These are phyloP conservation scores for Ophiostoma quercus DNA, from an alignment of 2,329 filamentous ascomycete species.

Conservation along the genomic window DNA sequence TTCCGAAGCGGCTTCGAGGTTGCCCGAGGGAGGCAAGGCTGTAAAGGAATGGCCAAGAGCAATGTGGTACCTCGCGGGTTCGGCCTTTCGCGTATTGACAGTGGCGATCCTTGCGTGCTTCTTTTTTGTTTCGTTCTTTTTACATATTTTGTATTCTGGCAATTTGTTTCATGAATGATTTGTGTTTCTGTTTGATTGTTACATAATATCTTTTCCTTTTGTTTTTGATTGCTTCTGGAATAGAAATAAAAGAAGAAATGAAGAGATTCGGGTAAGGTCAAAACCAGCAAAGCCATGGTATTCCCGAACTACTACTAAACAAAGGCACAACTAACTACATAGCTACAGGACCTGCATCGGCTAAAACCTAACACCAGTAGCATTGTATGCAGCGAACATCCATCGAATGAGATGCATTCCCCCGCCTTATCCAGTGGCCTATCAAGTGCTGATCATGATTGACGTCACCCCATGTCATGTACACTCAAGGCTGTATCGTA, in stretches of 20 bases:
- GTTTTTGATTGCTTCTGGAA: background rate
- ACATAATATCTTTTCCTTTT: background rate
- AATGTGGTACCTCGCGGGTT: background rate
- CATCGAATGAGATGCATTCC: background rate
- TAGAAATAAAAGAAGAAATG: too few species aligned
- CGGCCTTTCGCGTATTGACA: constrained; percentile 8
- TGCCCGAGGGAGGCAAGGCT: background rate
- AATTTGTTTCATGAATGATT: background rate
- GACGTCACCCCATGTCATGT: background rate
- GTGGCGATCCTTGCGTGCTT: background rate
- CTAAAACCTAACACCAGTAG: background rate
- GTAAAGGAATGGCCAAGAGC: background rate
- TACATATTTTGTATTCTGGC: too few species aligned
- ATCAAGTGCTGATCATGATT: background rate
- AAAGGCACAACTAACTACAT: too few species aligned
- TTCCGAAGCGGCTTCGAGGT: background rate
- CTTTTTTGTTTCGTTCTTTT: background rate
- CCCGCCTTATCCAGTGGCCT: background rate
- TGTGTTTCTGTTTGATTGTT: too few species aligned
- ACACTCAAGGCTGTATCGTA: background rate
- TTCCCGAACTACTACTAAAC: background rate
- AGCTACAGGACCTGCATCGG: too few species aligned
- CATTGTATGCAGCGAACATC: background rate
- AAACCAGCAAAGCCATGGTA: background rate
- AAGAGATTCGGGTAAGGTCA: too few species aligned